Base-by-base conservation (phyloP, 2,329 filamentous ascomycete species). In the Colletotrichum sp. region DNA sequence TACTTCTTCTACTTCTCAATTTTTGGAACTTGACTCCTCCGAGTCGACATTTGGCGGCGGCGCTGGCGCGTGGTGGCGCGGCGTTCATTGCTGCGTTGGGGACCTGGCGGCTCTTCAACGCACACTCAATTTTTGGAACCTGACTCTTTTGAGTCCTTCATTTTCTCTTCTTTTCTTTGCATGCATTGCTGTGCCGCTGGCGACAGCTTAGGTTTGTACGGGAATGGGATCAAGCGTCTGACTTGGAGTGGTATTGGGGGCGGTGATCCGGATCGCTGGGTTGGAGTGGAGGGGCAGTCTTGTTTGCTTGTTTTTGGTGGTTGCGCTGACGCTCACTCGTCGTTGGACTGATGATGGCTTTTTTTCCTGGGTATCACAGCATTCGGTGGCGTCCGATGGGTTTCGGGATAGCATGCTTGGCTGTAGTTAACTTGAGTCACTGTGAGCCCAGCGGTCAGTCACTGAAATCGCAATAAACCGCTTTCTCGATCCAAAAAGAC, bases 81-180 rank as follows among this genome's bases (percentile, higher is more conserved):
- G 12, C 21, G 24, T 14, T 18, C 18, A 6, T 9, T 36, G 34
- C 28, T 14, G 30, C 9, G 57, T 61, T 67, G 66, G 26, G 14
- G 64, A 5, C 30, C 12, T 39, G 34, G 43, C 12, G 28, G 32
- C 16, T 55, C 24, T 34, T 6, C 26, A 34, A 9, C 39, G 1
- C 39, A 43, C 39, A 43, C 48, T 10, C 63, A 43, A 28, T 64
- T 64, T 70, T 74, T 69, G 43, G 66, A 28, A 64, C 66, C 10
- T 28, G 28, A 48, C 7, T 14, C n/a, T 6, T 59, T 64, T 3
- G 32, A 16, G 26, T 18, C 59, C 26, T 24, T 61, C 18, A 8
- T 8, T 16, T 12, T 13, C 6, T 6, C 24, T 16, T 21, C 30
- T 57, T 39, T 64, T 73, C 64, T 55, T 68, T 68, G 21, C n/a